These are phyloP conservation scores for Neoascochyta sp. DNA, from an alignment of 2,329 filamentous ascomycete genomes.

Conservation along the genomic window DNA sequence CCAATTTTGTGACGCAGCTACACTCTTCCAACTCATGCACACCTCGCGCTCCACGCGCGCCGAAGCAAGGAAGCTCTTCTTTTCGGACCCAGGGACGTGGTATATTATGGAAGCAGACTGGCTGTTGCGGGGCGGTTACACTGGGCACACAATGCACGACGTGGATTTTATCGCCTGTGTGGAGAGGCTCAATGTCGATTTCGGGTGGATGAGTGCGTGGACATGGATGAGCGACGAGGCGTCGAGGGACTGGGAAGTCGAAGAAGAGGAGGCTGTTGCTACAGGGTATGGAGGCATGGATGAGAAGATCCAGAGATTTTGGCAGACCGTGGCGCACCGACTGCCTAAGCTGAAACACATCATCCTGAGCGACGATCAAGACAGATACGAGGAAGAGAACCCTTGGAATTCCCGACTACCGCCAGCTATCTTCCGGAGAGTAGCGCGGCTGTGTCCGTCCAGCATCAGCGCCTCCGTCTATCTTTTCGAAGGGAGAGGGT, in stretches of 20 bases:
- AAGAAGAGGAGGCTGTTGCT: conserved; percentile 4
- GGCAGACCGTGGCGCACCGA: conserved; percentile 2
- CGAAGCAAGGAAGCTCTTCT: conserved; percentile 11
- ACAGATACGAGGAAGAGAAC: conserved; percentile 1
- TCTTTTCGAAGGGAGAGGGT: conserved; percentile 3
- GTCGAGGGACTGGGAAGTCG: conserved; percentile 1
- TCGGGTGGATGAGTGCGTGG: conserved; percentile 2
- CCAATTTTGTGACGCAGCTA: too few relatives aligned
- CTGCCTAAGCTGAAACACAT: conserved; percentile 1
- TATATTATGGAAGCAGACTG: conserved; percentile 8
- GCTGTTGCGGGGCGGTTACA: conserved; percentile 7
- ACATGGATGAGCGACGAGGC: conserved; percentile 1
- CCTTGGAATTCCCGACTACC: neutral
- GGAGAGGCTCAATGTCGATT: conserved; percentile 3
- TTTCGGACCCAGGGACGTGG: conserved; percentile 4
- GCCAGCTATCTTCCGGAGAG: conserved; percentile 3
- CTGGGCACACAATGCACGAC: conserved; percentile 4
- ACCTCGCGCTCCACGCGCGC: conserved; percentile 4
- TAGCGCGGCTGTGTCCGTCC: conserved; percentile 3
- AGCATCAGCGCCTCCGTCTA: conserved; percentile 3
- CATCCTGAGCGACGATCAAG: conserved; percentile 3
- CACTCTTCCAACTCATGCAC: conserved; percentile 16
- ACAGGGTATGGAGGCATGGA: conserved; percentile 1
- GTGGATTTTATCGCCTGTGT: conserved; percentile 1
- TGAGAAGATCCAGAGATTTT: conserved; percentile 2